Evolutionary conservation across 2,329 filamentous ascomycete genomes (phyloP).

Genomic region (Akanthomyces muscarius): DNA sequence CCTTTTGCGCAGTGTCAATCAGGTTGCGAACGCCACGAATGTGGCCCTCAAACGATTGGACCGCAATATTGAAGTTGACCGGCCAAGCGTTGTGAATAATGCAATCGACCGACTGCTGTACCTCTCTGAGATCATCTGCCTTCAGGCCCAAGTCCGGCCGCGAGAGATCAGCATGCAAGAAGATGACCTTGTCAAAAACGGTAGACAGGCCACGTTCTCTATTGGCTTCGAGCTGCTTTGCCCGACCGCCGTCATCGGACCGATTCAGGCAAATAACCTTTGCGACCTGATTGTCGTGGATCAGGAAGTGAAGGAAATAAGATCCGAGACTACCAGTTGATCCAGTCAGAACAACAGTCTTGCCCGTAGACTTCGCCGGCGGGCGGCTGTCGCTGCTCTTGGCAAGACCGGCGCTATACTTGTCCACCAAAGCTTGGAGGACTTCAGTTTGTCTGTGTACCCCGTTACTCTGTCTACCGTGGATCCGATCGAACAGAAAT

Average conservation of each 20-base stretch:
- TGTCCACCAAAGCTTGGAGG: conserved; percentile 23
- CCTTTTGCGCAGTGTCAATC: conserved; percentile 37
- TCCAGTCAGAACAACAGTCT: conserved; percentile 76
- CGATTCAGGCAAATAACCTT: conserved; percentile 28
- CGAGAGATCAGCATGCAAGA: conserved; percentile 46
- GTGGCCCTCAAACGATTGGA: conserved; percentile 47
- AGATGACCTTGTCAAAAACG: conserved; percentile 39
- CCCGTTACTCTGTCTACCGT: not conserved
- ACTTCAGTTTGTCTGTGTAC: conserved; percentile 17
- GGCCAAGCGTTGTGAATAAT: conserved; percentile 49
- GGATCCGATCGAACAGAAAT: conserved; percentile 19
- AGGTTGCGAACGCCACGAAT: conserved; percentile 48
- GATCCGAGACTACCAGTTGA: conserved; percentile 85
- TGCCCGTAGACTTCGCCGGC: conserved; percentile 17
- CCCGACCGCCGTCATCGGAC: conserved; percentile 34
- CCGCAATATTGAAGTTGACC: conserved; percentile 49
- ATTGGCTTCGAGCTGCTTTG: conserved; percentile 36
- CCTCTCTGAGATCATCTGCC: conserved; percentile 30
- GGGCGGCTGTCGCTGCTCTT: not conserved
- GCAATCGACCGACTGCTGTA: conserved; percentile 39
- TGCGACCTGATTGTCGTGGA: conserved; percentile 6
- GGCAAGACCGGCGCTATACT: conserved; percentile 20
- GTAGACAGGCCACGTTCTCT: conserved; percentile 36
- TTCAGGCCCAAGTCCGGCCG: conserved; percentile 45
- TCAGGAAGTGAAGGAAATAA: conserved; percentile 53